A percentile compares a stretch with the other conserved stretches of the same genome.
Evolutionary conservation across 1,139 yeast species (phyloP).

Genomic region (Suhomyces bokatorum): DNA sequence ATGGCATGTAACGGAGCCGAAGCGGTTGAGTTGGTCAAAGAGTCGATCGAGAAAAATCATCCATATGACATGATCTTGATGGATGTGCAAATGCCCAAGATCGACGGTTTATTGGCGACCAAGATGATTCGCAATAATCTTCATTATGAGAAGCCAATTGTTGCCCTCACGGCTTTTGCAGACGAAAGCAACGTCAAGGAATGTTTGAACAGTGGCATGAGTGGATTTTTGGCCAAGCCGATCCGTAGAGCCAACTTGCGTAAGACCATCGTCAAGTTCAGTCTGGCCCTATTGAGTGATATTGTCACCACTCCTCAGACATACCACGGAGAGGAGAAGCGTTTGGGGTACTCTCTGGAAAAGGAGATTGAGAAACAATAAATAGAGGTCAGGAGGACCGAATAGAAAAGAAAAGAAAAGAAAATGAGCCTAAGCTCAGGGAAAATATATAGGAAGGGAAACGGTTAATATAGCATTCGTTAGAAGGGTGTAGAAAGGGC

Average conservation of each 20-base stretch:
- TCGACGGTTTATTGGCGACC: conserved; percentile 86
- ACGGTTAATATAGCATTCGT: neutral
- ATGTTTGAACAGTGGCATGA: conserved; percentile 82
- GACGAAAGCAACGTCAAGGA: conserved; percentile 80
- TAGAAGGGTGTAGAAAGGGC: neutral
- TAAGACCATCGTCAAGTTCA: conserved; percentile 49
- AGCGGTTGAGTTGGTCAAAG: conserved; percentile 66
- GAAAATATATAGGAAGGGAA: neutral
- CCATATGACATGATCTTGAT: conserved; percentile 70
- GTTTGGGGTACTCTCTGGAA: conserved; percentile 13
- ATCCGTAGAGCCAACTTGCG: conserved; percentile 68
- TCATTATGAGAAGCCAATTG: conserved; percentile 71
- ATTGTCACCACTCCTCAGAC: conserved; percentile 32
- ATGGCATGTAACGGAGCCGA: conserved; percentile 90
- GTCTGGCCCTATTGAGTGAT: conserved; percentile 31
- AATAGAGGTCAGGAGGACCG: too few relatives aligned
- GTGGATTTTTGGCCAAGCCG: conserved; percentile 86
- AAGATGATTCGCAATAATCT: conserved; percentile 65
- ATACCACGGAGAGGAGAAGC: conserved; percentile 18
- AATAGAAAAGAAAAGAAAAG: too few relatives aligned
- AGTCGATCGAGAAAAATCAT: conserved; percentile 41
- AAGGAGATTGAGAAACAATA: neutral
- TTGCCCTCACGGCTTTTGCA: conserved; percentile 92
- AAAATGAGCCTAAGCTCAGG: too few relatives aligned
- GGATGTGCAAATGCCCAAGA: conserved; percentile 97